Evolutionary conservation across 2,329 filamentous ascomycete genomes (phyloP), one percentile per base, ranked within the genome.

Genomic region (Aurifilum marmelostoma): DNA sequence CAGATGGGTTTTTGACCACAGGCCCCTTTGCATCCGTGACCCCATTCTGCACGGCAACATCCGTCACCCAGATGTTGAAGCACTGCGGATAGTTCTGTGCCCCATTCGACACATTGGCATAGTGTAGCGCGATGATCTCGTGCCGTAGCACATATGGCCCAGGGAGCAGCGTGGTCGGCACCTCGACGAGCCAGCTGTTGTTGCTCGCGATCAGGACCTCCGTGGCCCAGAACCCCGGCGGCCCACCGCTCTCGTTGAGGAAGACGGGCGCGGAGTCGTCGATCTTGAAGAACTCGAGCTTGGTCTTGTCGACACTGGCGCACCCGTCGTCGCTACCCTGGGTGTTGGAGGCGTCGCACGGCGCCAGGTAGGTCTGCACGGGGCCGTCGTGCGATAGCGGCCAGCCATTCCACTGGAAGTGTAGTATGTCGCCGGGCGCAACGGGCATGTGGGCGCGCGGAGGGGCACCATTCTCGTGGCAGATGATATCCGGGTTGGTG

Each of bases 331-430:
- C 79, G 73, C 77, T 68, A 3, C 71, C 71, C 0, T 63, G 63
- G 11, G 67, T 32, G 32, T 68, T 68, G 39, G 68, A 58, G 0
- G 50, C 39, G n/a, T 60, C 65, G 66, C 79, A 81, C n/a, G 75
- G 77, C 12, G 80, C 80, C 0, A 82, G 72, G 70, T 82, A 81
- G 18, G 79, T 78, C 67, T 81, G 73, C 18, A 80, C 75, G 1
- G 83, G 83, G 0, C 83, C 83, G 52, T 80, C 75, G 65, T 84
- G 82, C 64, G 81, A 84, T 5, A 83, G 79, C 8, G 88, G 89
- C 88, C 88, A 91, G 39, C 80, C 79, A 66, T 83, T 88, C 89
- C 88, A 91, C 73, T 89, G 84, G 47, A 91, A 79, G 73, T 85
- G 80, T 69, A 91, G 76, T 11, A 77, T 81, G 68, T 82, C 82